phyloP scores from a whole-genome alignment of 2,329 filamentous ascomycete species.

The Phialemonium atrogriseum region DNA sequence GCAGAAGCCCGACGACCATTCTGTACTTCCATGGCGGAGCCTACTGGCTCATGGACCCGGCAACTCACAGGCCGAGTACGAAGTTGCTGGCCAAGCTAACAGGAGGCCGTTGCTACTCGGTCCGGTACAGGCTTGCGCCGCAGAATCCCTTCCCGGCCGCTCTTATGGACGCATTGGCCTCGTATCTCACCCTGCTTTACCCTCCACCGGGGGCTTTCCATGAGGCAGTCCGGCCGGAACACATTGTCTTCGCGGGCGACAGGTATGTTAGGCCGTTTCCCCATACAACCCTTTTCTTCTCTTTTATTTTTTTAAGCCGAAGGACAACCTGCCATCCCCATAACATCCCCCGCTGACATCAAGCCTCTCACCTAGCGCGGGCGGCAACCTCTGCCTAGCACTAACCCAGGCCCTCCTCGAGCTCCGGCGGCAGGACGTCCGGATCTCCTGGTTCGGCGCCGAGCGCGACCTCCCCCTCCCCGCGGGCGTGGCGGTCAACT shows the following conservation, averaged over 20 bases:
- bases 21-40: conserved; percentile 73
- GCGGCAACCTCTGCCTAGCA: conserved; percentile 60
- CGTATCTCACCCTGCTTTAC: conserved; percentile 66
- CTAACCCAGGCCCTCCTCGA: conserved; percentile 63
- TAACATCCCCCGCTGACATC: conserved; percentile 1
- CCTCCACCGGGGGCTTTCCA: conserved; percentile 62
- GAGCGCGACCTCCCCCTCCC: conserved; percentile 55
- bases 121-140: conserved; percentile 68
- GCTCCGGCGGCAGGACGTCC: conserved; percentile 37
- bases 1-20: conserved; percentile 52
- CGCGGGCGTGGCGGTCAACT: conserved; percentile 53
- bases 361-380: conserved; percentile 51
- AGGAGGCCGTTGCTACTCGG: conserved; percentile 59
- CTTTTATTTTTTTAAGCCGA: no score
- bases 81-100: conserved; percentile 58
- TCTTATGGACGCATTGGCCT: conserved; percentile 62
- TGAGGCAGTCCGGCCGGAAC: conserved; percentile 50
- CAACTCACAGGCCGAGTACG: conserved; percentile 51
- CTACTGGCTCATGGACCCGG: conserved; percentile 64
- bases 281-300: neutral
- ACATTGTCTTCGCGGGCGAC: conserved; percentile 68
- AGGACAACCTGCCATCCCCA: no score
- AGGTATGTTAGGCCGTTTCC: conserved; percentile 33
- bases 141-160: conserved; percentile 68
- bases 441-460: conserved; percentile 52